Evolutionary conservation across 495 filamentous ascomycete species (phyloP), one percentile per base, ranked within the genome.

Genomic region (Aspergillus affinis): DNA sequence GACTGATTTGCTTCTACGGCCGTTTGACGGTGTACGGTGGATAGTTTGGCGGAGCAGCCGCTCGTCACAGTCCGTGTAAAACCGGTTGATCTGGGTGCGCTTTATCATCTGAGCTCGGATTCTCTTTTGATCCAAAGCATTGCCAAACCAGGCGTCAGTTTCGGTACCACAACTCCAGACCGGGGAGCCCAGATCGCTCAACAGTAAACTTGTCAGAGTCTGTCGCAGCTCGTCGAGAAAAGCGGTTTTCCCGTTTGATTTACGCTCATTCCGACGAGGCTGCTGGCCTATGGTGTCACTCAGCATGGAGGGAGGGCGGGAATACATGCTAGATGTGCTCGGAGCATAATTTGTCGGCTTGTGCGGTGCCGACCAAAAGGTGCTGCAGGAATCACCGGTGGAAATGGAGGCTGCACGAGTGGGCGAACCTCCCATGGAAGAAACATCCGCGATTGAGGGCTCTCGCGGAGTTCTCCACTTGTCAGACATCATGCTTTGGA

Each of bases 121-220:
- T 56, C 88, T 90, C 55, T 90, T 86, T 63, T 93, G 86, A 15
- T 89, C 87, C 4, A 96, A 70, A 19, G 82, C 84, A 61, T 87
- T 85, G 6, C 84, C 82, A 68, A 96, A 93, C 91, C 93, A 97
- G 23, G 81, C 84, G 65, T 98, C 94, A 17, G 93, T 98, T 76
- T 98, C 94, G 62, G 90, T 93, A 15, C 94, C 81, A 60, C 87
- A 85, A 32, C 87, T 84, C 75, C 93, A 96, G 15, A 96, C 88
- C 9, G 89, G 83, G 48, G 87, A 90, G 9, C 92, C 91, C 17
- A 98, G 80, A 72, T 98, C 94, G 60, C 93, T 97, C 32, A 98
- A 76, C 9, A 98, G 80, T 29, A 98, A 77, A 63, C 91, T 92
- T 15, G 88, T 91, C 55, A 97, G 74, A 0, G 86, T 89, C 67